Evolutionary conservation across 1,284 basidiomycete species (phyloP).

Genomic region (Fomes fomentarius): DNA sequence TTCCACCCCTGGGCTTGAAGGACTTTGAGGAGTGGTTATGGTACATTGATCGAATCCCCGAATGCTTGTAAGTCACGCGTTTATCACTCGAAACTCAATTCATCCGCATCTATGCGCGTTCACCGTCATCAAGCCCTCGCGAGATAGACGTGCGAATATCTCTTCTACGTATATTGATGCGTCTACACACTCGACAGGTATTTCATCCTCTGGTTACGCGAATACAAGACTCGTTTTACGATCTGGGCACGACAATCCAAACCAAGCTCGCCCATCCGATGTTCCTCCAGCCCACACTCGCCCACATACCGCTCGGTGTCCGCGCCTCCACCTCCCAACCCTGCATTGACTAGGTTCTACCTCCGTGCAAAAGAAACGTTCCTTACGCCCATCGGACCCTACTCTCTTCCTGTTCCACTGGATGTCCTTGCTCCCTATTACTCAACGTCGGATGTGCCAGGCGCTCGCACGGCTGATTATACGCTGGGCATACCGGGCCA

Average conservation of each 20-base stretch:
- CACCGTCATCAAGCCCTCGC: neutral
- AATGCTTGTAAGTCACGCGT: conserved; percentile 59
- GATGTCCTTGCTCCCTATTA: conserved; percentile 63
- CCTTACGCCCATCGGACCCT: conserved; percentile 66
- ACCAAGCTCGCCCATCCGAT: conserved; percentile 28
- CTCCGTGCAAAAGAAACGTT: conserved; percentile 78
- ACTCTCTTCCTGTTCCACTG: conserved; percentile 71
- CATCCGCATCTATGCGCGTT: neutral
- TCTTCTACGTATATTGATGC: neutral
- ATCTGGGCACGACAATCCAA: conserved; percentile 57
- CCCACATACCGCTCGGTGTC: conserved; percentile 38
- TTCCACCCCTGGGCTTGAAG: conserved; percentile 75
- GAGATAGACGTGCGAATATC: neutral
- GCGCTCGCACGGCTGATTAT: conserved; percentile 8
- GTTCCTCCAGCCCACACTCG: conserved; percentile 14
- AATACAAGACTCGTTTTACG: conserved; percentile 61
- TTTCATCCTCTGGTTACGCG: conserved; percentile 75
- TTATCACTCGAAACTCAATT: neutral
- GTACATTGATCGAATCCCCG: conserved; percentile 69
- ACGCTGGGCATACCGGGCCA: conserved; percentile 8
- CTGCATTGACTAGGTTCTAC: conserved; percentile 68
- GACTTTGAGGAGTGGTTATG: conserved; percentile 82
- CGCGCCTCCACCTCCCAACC: conserved; percentile 32
- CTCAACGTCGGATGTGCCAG: conserved; percentile 6
- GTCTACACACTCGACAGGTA: conserved; percentile 45